Base-by-base conservation (phyloP, 1,284 basidiomycete genomes). In the Exobasidium rhododendri region DNA sequence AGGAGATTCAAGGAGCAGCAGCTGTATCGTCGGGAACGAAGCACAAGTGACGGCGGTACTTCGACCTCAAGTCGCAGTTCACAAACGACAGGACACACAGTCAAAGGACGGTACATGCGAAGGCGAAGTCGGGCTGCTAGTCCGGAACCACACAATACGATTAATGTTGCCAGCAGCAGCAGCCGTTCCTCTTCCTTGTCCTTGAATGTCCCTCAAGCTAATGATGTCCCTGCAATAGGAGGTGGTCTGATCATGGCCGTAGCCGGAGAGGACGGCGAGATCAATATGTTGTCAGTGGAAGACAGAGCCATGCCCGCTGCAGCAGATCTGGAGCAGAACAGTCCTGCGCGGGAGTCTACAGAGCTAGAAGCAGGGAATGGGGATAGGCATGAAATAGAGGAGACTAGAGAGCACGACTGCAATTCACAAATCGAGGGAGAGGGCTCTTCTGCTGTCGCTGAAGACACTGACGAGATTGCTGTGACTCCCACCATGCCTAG, bases 101-200 rank as follows among this genome's bases (percentile, higher is more conserved):
- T 43, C 13, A 56, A 60, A 30, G 59, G 59, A 3, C 30, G 59
- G 17, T 61, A 61, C 26, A 24, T 28, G 11, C 57, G 59, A 26
- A 60, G 52, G 26, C 24, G 24, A 28, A 61, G 59, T 45, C n/a
- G 14, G 26, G 26, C 59, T 20, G 20, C n/a, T 45, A 59, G 52
- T 40, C 59, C 59, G 20, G 28, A 26, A 29, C 52, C 52, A 40
- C 7, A 40, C 17, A 17, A 17, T 40, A 40, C 35, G 17, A 10
- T 10, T 40, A 40, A 40, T 10, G 43, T 44, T 22, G 10, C 29
- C 20, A 7, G 22, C 7, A 10, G 10, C 17, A 40, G 7, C 17
- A 40, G 35, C 17, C 7, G 35, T 10, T 40, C 35, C 35, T 17
- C 35, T 10, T 40, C 35, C 7, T 7, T 40, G 17, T 10, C 35